Evolutionary conservation across 768 basidiomycete species (phyloP), one percentile per base, ranked within the genome.

Genomic region (Phanerodontia chrysosporium): DNA sequence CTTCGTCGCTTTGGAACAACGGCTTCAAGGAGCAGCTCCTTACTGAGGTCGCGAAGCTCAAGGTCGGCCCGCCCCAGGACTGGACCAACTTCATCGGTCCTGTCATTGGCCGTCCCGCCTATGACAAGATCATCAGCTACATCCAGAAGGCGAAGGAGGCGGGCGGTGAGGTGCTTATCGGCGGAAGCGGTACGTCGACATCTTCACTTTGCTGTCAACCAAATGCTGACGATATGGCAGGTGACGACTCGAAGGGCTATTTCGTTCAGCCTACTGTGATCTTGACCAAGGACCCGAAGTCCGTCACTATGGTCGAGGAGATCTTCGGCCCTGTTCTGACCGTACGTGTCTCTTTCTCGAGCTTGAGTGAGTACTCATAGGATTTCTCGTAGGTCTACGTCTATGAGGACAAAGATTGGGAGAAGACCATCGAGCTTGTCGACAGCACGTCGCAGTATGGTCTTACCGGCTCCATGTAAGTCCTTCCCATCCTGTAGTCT

Each of bases 291-390:
- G 92, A 98, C 70, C 94, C 97, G 42, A 83, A 83, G 60, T 90
- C 86, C 1, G 73, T 95, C 45, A 95, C 95, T 1, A 91, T 99
- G 84, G 83, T 82, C 7, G 92, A 98, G 64, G 97, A 99, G 75
- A 91, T 99, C 66, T 98, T 99, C 66, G 97, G 97, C 1, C 97
- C 97, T 25, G 95, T 98, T 35, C 66, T 98, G 54, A 96, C 95
- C 35, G 92, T 92, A 63, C 51, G 77, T 66, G n/a, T 28, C n/a
- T 45, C 42, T 39, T 48, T 5, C 10, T 24, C 51, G 12, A 55
- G 10, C 32, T 18, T 9, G 13, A 21, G 30, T 14, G 27, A 29
- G 28, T 24, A 30, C 25, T 61, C 2, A 58, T 32, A n/a, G n/a
- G 25, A 27, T 29, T 14, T 63, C n/a, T n/a, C n/a, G 18, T 55